These are phyloP conservation scores for Helicostylum pulchrum DNA, from an alignment of 192 early-diverging fungal species.

Conservation along the genomic window DNA sequence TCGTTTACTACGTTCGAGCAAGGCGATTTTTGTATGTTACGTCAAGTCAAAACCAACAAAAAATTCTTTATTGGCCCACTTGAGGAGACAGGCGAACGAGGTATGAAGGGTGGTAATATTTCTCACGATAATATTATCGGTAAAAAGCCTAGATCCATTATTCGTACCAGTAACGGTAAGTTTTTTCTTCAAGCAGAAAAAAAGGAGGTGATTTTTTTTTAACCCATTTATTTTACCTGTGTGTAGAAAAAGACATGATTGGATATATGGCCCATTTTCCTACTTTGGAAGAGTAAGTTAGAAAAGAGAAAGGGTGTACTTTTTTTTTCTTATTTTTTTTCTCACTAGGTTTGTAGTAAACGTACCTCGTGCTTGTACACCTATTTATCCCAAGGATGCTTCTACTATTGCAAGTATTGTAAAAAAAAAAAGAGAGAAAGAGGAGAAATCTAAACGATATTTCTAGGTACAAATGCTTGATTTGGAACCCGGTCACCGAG, in stretches of 20 bases:
- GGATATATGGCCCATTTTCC: constrained; percentile 41
- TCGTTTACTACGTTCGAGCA: constrained; percentile 10
- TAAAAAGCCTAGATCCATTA: constrained; percentile 15
- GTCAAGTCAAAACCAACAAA: constrained; percentile 27
- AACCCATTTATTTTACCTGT: not conserved
- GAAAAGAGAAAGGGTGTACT: too few species aligned
- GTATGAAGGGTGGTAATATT: constrained; percentile 22
- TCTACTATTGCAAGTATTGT: constrained; percentile 38
- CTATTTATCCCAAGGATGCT: constrained; percentile 70
- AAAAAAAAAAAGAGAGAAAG: not conserved
- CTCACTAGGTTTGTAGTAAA: constrained; percentile 24
- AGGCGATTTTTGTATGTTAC: constrained; percentile 34
- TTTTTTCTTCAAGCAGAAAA: too few species aligned
- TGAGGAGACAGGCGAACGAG: constrained; percentile 15
- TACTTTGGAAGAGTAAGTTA: constrained; percentile 42
- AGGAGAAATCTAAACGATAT: not conserved
- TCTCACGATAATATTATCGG: constrained; percentile 34
- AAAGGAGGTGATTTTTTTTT: not conserved
- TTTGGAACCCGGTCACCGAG: constrained; percentile 45
- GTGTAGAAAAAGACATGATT: not conserved
- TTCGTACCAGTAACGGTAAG: constrained; percentile 34
- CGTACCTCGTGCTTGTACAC: constrained; percentile 35
- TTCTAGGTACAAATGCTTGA: constrained; percentile 53
- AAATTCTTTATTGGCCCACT: constrained; percentile 41
- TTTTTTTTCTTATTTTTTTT: not conserved